Conservation (phyloP, 2,329 filamentous ascomycete species). For the Microsporum ferrugineum region DNA sequence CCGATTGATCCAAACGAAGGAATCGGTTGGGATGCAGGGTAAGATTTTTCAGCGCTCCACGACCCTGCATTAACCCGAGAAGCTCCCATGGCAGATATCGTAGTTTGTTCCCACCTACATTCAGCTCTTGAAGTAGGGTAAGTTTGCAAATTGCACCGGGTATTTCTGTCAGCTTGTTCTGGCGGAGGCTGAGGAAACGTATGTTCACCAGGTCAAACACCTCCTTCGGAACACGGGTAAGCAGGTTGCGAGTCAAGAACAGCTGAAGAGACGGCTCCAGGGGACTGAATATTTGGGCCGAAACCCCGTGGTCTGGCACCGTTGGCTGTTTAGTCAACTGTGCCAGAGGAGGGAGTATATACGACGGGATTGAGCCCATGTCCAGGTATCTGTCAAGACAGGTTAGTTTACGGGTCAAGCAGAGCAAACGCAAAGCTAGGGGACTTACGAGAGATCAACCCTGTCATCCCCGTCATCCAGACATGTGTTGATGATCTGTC, state of each 20-base stretch:
- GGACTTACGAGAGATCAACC: conserved; percentile 35
- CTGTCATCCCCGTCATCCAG: conserved; percentile 35
- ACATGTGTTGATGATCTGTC: conserved; percentile 30
- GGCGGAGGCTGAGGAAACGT: conserved; percentile 35
- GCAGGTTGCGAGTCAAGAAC: conserved; percentile 34
- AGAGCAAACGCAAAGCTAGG: background rate
- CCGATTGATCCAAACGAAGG: conserved; percentile 10
- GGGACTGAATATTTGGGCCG: conserved; percentile 29
- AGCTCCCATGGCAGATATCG: conserved; percentile 36
- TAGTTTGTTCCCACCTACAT: conserved; percentile 35
- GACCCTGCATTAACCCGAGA: conserved; percentile 28
- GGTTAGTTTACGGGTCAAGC: background rate
- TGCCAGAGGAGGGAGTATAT: conserved; percentile 27
- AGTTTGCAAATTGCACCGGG: conserved; percentile 33
- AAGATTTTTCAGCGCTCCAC: conserved; percentile 28
- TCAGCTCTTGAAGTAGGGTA: conserved; percentile 34
- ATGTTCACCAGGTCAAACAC: conserved; percentile 33
- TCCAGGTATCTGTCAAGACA: conserved; percentile 22
- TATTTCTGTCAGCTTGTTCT: conserved; percentile 35
- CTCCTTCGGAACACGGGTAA: conserved; percentile 28
- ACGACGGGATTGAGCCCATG: conserved; percentile 23
- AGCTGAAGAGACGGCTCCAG: conserved; percentile 34
- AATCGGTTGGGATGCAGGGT: conserved; percentile 33
- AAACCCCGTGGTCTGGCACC: conserved; percentile 14
- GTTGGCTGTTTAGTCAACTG: conserved; percentile 32